Conservation (phyloP, 495 filamentous ascomycete species). For the Penicillium fimorum region DNA sequence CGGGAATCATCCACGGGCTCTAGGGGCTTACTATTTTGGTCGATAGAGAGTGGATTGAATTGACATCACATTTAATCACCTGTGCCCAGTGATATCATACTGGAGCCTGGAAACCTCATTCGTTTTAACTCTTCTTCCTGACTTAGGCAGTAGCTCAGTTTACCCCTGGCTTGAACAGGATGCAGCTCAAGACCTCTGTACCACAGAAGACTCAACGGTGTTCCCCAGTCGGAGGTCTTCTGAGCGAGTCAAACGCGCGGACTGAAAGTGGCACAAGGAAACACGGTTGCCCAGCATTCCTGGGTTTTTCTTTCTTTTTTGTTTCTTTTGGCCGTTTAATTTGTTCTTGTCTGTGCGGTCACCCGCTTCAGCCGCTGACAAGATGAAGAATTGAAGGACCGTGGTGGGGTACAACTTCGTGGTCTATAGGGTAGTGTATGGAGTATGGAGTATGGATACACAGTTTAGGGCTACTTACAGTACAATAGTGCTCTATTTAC, state of each 20-base stretch:
- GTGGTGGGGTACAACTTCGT: constrained; percentile 10
- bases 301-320: constrained; percentile 3
- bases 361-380: constrained; percentile 3
- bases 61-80: background rate
- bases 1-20: background rate
- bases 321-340: constrained; percentile 22
- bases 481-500: constrained; percentile 20
- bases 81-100: background rate
- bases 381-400: constrained; percentile 1
- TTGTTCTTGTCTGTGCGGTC: constrained; percentile 11
- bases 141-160: constrained; percentile 2
- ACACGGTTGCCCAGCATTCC: constrained; percentile 9
- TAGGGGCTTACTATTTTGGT: background rate
- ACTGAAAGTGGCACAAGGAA: constrained; percentile 9
- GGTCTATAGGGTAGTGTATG: background rate
- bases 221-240: constrained; percentile 2
- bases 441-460: background rate
- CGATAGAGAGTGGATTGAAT: background rate
- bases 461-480: constrained; percentile 18
- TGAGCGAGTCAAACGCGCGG: constrained; percentile 6
- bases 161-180: constrained; percentile 15
- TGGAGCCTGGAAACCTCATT: constrained; percentile 1
- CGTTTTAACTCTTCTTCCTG: background rate
- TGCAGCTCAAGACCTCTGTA: constrained; percentile 10
- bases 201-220: constrained; percentile 5